Percentiles rank a stretch among this genome's conserved stretches.
Evolutionary conservation across 331 rosid species (phyloP).

Genomic region (Pyrus hybrid): DNA sequence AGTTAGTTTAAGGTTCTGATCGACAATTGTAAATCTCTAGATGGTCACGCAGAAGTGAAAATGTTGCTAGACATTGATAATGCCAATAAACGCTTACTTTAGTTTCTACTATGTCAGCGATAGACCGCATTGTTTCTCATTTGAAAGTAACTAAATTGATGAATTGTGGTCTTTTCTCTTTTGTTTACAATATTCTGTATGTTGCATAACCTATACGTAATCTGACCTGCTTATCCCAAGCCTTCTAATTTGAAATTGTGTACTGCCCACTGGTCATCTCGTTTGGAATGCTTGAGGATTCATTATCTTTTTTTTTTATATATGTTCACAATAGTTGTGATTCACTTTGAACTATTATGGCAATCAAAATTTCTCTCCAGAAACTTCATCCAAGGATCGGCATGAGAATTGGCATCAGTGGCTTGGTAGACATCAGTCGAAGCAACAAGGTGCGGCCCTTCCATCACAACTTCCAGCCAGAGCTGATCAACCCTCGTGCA

Average conservation of each 20-base stretch:
- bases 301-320: not conserved
- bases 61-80: not conserved
- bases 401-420: conserved; percentile 62
- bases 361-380: conserved; percentile 28
- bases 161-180: not conserved
- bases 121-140: not conserved
- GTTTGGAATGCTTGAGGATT: conserved; percentile 9
- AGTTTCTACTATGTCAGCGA: not conserved
- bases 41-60: not conserved
- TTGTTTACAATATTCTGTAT: not conserved
- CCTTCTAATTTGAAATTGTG: not conserved
- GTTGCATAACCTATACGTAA: not conserved
- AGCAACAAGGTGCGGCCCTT: conserved; percentile 49
- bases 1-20: not conserved
- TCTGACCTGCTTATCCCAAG: not conserved
- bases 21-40: not conserved
- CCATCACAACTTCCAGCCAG: conserved; percentile 81
- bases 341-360: conserved; percentile 7
- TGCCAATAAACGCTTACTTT: not conserved
- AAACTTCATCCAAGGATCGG: conserved; percentile 36
- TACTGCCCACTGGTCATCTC: conserved; percentile 2
- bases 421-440: conserved; percentile 36
- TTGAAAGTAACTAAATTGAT: not conserved
- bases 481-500: conserved; percentile 84
- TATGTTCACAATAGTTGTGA: not conserved